Base-by-base conservation (phyloP, 768 basidiomycete species). In the Pleurotus salmoneostramineus region DNA sequence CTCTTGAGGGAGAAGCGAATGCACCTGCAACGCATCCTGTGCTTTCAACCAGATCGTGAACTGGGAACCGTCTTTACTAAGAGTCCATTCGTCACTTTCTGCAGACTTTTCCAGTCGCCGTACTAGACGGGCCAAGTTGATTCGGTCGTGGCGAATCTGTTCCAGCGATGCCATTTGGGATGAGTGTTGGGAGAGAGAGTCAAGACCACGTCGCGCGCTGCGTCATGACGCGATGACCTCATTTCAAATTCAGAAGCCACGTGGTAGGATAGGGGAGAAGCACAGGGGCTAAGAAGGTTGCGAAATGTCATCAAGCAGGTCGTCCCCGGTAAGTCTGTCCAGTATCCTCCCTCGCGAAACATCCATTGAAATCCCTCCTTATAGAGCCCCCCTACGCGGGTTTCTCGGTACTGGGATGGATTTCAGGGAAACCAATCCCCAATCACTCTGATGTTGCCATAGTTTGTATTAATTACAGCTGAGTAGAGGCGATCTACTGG, bases 71-170 rank as follows among this genome's bases (percentile, higher is more conserved):
- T 27, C 21, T 27, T 27, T 27, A 27, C 21, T 27, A 27, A n/a
- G 65, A 64, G 54, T 68, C 76, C 73, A 78, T 56, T 71, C 69
- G 44, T 76, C 76, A 71, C 54, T 75, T 57, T 61, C 70, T 0
- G 81, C 69, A 7, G 79, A 75, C 63, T 80, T 82, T 58, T 91
- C 87, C 0, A 92, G 77, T 56, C 83, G 69, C 45, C 78, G 75
- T 4, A 91, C 69, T 5, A 91, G 77, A 50, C 87, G 78, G 7
- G 72, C 70, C 6, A 91, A 74, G 69, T 91, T 91, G 10, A 91
- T 81, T 62, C 82, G 79, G 72, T 91, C 86, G 58, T 88, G 89
- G 8, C 50, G 31, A 12, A 48, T 15, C 32, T 62, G 61, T 35
- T 58, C 60, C 12, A 34, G 33, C 11, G 50, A 48, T 11, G 44